These are phyloP conservation scores for Penicillium sp. DNA, from an alignment of 2,329 filamentous ascomycete genomes.

Conservation along the genomic window DNA sequence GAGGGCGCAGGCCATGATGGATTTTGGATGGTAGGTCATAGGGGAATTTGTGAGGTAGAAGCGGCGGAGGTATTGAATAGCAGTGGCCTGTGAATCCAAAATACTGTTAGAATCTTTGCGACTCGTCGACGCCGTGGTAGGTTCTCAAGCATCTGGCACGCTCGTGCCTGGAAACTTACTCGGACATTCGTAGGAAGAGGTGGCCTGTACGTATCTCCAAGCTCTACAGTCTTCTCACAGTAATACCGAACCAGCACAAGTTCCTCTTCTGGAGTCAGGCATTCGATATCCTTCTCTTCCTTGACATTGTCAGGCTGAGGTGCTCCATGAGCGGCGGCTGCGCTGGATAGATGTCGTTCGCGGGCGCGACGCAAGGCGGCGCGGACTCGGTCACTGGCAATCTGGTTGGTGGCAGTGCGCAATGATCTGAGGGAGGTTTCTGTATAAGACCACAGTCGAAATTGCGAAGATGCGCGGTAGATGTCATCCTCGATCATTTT, in stretches of 20 bases:
- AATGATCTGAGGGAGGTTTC: constrained; percentile 63
- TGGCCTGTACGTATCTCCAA: constrained; percentile 54
- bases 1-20: constrained; percentile 81
- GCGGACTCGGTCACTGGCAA: constrained; percentile 64
- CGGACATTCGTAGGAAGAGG: constrained; percentile 55
- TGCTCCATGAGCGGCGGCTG: constrained; percentile 27
- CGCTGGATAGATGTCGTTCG: constrained; percentile 30
- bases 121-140: not conserved
- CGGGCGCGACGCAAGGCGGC: constrained; percentile 49
- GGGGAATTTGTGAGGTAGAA: constrained; percentile 95
- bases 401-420: constrained; percentile 70
- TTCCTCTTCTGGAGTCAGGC: constrained; percentile 79
- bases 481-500: constrained; percentile 81
- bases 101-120: not conserved
- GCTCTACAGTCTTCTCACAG: constrained; percentile 54
- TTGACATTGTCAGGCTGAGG: constrained; percentile 26
- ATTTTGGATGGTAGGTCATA: constrained; percentile 91
- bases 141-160: not conserved
- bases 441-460: constrained; percentile 86
- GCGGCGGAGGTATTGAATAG: constrained; percentile 81
- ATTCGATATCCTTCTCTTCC: constrained; percentile 56
- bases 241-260: constrained; percentile 74
- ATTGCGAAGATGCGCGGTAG: constrained; percentile 87
- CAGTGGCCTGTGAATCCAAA: constrained; percentile 55
- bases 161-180: constrained; percentile 33